phyloP scores from a whole-genome alignment of 805 yeast species.

The Metschnikowia bowlesiae region DNA sequence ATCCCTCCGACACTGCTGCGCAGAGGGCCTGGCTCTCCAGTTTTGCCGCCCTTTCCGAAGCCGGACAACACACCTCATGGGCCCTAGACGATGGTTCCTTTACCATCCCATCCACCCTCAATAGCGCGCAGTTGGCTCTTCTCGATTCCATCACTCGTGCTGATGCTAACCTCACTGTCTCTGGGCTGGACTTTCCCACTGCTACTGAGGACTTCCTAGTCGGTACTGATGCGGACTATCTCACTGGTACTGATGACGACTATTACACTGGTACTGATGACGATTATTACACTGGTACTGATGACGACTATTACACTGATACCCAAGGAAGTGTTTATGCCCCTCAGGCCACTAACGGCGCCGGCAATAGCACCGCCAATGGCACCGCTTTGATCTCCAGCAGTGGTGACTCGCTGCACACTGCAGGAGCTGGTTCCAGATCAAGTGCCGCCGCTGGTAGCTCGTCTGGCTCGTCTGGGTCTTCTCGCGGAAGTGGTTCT shows the following conservation, averaged over 20 bases:
- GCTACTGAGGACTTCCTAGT: background rate
- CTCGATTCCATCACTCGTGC: background rate
- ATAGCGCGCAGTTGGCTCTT: background rate
- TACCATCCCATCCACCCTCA: background rate
- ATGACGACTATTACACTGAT: too few species aligned
- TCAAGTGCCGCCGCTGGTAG: background rate
- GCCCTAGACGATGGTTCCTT: background rate
- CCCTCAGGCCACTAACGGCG: background rate
- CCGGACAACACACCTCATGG: background rate
- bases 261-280: too few species aligned
- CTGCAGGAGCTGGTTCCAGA: background rate
- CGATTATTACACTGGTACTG: too few species aligned
- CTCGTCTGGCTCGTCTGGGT: background rate
- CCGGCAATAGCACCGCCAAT: background rate
- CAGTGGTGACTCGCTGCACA: background rate
- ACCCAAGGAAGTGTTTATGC: too few species aligned
- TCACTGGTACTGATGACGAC: too few species aligned
- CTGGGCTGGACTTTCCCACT: background rate
- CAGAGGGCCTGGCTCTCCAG: constrained; percentile 2
- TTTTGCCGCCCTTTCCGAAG: background rate
- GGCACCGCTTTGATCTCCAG: background rate
- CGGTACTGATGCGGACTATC: too few species aligned
- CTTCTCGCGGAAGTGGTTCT: background rate
- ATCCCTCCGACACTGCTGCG: constrained; percentile 4
- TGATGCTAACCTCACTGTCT: too few species aligned